Conservation (phyloP, 2,329 filamentous ascomycete species). For the Diaporthe sp. region DNA sequence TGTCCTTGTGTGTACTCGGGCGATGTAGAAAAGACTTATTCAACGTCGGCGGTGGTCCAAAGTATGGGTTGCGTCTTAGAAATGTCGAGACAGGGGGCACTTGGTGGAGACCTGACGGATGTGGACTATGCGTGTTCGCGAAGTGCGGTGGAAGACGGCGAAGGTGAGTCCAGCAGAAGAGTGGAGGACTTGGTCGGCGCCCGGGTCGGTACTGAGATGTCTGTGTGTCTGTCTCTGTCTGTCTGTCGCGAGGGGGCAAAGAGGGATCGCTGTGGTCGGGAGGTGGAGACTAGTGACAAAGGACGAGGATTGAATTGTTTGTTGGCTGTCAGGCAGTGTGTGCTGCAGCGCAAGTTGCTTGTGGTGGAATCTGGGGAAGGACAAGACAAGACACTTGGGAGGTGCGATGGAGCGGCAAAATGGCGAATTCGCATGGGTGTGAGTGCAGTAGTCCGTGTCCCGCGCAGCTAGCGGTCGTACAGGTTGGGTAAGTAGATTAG, state of each 20-base stretch:
- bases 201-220: conserved; percentile 20
- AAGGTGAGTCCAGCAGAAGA: conserved; percentile 3
- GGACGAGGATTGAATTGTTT: background rate
- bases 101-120: background rate
- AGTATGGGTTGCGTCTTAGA: background rate
- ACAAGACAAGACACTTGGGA: conserved; percentile 9
- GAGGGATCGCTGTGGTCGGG: background rate
- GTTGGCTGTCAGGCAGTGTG: background rate
- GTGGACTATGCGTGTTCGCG: background rate
- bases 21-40: conserved; percentile 9
- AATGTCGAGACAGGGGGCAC: background rate
- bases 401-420: conserved; percentile 35
- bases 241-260: background rate
- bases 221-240: background rate
- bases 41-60: background rate
- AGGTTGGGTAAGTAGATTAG: conserved; percentile 4
- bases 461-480: background rate
- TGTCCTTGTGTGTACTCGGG: background rate
- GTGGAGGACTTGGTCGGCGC: conserved; percentile 12
- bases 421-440: conserved; percentile 32
- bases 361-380: conserved; percentile 17
- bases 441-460: background rate
- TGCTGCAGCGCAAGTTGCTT: background rate
- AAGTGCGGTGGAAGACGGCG: conserved; percentile 10
- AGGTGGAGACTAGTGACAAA: conserved; percentile 17